phyloP scores from a whole-genome alignment of 2,329 filamentous ascomycete genomes.

The Hypomyces perniciosus region DNA sequence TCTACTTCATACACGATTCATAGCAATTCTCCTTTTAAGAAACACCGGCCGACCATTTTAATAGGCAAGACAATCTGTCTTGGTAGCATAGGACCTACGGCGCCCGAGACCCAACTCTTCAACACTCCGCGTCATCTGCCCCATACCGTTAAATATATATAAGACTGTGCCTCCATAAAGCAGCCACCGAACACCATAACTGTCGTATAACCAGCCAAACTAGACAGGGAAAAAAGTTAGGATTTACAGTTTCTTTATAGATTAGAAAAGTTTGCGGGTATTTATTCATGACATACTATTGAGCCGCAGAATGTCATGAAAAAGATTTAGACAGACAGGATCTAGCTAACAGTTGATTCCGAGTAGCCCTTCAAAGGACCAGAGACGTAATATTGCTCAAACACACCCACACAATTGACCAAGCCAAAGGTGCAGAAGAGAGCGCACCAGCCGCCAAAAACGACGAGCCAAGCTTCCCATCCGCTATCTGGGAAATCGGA shows the following conservation, averaged over 20 bases:
- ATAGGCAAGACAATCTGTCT: too few relatives aligned
- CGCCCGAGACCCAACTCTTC: too few relatives aligned
- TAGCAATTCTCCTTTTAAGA: too few relatives aligned
- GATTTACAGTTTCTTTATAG: too few relatives aligned
- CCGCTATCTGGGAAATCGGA: conserved; percentile 28
- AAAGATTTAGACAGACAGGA: conserved; percentile 50
- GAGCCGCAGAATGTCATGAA: too few relatives aligned
- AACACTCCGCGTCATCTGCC: too few relatives aligned
- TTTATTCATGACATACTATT: too few relatives aligned
- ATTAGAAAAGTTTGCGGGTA: too few relatives aligned
- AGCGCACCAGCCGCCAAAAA: conserved; percentile 35
- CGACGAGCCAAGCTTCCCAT: conserved; percentile 31
- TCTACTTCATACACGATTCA: too few relatives aligned
- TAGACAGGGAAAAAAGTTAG: too few relatives aligned
- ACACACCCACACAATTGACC: conserved; percentile 48
- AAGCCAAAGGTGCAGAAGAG: conserved; percentile 37
- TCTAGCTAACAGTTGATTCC: conserved; percentile 55
- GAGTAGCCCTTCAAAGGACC: conserved; percentile 43
- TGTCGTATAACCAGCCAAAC: conserved; percentile 60
- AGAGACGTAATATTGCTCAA: conserved; percentile 53
- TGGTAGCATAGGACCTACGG: too few relatives aligned
- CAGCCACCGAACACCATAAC: conserved; percentile 53
- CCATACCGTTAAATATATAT: conserved; percentile 55
- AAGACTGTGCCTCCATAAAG: conserved; percentile 46
- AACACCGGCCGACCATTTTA: too few relatives aligned